A percentile compares a stretch with the other conserved stretches of the same genome.
These are phyloP conservation scores for Lipomyces oligophaga DNA, from an alignment of 805 yeast genomes.

Conservation along the genomic window DNA sequence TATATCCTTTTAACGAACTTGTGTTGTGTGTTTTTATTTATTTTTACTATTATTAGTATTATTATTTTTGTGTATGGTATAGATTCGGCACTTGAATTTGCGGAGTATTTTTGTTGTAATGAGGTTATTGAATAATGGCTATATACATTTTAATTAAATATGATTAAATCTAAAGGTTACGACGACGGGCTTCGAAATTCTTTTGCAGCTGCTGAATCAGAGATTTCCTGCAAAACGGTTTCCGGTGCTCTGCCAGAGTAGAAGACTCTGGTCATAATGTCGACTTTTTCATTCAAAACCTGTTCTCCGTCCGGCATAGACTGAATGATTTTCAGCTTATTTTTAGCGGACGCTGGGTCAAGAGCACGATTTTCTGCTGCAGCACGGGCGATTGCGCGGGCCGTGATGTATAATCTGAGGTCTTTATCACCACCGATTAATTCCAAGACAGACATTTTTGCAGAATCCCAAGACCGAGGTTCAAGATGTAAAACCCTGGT, in stretches of 20 bases:
- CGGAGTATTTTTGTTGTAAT: too few relatives aligned
- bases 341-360: constrained; percentile 52
- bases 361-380: constrained; percentile 53
- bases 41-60: neutral
- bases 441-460: constrained; percentile 85
- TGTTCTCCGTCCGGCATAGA: constrained; percentile 49
- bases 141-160: too few relatives aligned
- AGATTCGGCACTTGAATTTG: neutral
- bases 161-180: neutral
- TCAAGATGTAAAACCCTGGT: constrained; percentile 81
- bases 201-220: neutral
- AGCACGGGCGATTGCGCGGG: constrained; percentile 79
- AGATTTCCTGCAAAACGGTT: constrained; percentile 6
- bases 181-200: neutral
- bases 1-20: neutral
- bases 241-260: constrained; percentile 4
- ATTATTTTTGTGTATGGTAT: too few relatives aligned
- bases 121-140: too few relatives aligned
- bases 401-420: constrained; percentile 69
- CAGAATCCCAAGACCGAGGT: constrained; percentile 82
- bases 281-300: constrained; percentile 61
- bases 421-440: constrained; percentile 73
- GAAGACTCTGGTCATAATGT: constrained; percentile 48
- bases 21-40: neutral
- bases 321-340: constrained; percentile 50